Percentiles rank a stretch among this genome's conserved stretches.
Evolutionary conservation across 2,329 filamentous ascomycete species (phyloP).

Genomic region (Aureobasidium sp.): DNA sequence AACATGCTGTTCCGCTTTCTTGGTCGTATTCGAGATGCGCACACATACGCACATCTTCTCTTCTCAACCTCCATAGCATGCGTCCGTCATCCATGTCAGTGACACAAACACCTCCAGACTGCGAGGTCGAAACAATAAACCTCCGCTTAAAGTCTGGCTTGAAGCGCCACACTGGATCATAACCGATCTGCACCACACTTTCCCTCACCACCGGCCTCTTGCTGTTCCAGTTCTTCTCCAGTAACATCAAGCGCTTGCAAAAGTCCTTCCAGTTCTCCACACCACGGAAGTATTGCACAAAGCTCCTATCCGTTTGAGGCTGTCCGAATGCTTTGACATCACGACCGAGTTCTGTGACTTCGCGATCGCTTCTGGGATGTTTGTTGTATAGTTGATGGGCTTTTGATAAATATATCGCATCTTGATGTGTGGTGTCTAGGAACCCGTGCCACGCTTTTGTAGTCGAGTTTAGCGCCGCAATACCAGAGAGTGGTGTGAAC

Average conservation of each 20-base stretch:
- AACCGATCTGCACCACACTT: constrained; percentile 35
- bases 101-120: constrained; percentile 39
- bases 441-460: constrained; percentile 36
- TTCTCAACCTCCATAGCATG: constrained; percentile 32
- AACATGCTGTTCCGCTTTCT: constrained; percentile 40
- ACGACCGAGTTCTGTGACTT: constrained; percentile 20
- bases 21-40: constrained; percentile 40
- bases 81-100: constrained; percentile 40
- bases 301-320: constrained; percentile 17
- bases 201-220: constrained; percentile 31
- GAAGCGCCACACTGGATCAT: constrained; percentile 40
- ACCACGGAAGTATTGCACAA: constrained; percentile 30
- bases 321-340: constrained; percentile 28
- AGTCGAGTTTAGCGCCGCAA: constrained; percentile 31
- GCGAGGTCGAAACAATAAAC: constrained; percentile 40
- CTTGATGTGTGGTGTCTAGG: constrained; percentile 37
- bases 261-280: constrained; percentile 38
- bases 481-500: constrained; percentile 28
- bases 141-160: constrained; percentile 41
- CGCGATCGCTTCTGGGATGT: not conserved
- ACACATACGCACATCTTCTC: constrained; percentile 34
- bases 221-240: constrained; percentile 34
- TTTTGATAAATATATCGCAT: constrained; percentile 34
- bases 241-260: constrained; percentile 35
- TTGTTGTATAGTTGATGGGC: constrained; percentile 23